Conservation (phyloP, 192 early-diverging fungal species). For the Oehlia diaphana region DNA sequence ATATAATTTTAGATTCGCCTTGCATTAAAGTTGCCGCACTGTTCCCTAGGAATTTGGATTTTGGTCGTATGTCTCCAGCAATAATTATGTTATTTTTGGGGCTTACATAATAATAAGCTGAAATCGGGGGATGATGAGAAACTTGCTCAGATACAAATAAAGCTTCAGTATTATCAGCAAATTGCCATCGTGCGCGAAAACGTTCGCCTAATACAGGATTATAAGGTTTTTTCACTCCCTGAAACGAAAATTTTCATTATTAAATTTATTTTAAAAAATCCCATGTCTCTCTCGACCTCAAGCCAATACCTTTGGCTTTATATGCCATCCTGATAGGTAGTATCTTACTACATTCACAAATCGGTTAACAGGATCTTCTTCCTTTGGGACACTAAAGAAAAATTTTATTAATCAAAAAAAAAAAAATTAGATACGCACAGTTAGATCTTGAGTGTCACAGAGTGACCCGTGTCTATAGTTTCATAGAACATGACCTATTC, state of each 20-base stretch:
- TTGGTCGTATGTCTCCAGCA: slow-evolving; percentile 79
- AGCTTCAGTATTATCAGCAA: slow-evolving; percentile 66
- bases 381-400: slow-evolving; percentile 60
- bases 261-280: background rate
- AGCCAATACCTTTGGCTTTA: slow-evolving; percentile 75
- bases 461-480: background rate
- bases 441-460: background rate
- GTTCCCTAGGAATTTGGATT: slow-evolving; percentile 87
- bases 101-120: slow-evolving; percentile 78
- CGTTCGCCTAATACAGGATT: slow-evolving; percentile 93
- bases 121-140: slow-evolving; percentile 92
- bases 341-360: slow-evolving; percentile 84
- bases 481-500: background rate
- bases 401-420: background rate
- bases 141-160: slow-evolving; percentile 90
- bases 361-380: slow-evolving; percentile 68
- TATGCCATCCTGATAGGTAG: slow-evolving; percentile 91
- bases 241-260: slow-evolving; percentile 6
- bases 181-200: slow-evolving; percentile 83
- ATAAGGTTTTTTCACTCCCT: slow-evolving; percentile 94
- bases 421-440: background rate
- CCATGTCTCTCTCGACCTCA: background rate
- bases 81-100: slow-evolving; percentile 81
- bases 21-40: slow-evolving; percentile 88
- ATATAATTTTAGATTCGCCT: slow-evolving; percentile 63